Evolutionary conservation across 768 basidiomycete species (phyloP).

Genomic region (Serendipita sp.): DNA sequence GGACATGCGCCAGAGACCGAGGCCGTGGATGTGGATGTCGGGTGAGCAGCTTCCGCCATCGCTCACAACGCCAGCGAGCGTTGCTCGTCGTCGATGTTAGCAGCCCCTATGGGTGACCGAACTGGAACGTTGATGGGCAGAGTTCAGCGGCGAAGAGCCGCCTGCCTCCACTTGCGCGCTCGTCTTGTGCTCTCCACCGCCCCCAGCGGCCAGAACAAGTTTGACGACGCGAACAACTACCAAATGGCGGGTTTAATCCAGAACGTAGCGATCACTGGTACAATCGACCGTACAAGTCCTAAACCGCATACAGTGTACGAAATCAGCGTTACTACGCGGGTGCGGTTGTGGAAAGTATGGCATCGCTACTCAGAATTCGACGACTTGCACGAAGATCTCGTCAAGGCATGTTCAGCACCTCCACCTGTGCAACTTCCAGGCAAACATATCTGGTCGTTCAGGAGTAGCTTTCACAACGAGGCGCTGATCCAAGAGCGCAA

Average conservation of each 20-base stretch:
- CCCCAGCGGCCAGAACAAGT: too few species aligned
- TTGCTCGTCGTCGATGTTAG: not conserved
- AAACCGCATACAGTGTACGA: conserved; percentile 71
- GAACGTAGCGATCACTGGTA: not conserved
- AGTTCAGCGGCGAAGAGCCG: not conserved
- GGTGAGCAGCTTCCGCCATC: conserved; percentile 4
- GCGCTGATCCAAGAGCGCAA: conserved; percentile 60
- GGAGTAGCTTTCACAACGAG: conserved; percentile 42
- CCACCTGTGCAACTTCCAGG: conserved; percentile 73
- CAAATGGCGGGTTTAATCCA: not conserved
- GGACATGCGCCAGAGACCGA: not conserved
- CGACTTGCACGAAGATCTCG: conserved; percentile 69
- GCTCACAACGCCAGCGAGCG: not conserved
- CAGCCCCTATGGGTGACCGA: not conserved
- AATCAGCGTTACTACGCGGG: conserved; percentile 73
- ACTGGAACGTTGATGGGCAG: not conserved
- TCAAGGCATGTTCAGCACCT: conserved; percentile 58
- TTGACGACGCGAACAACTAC: not conserved
- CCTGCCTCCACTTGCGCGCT: not conserved
- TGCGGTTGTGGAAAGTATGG: conserved; percentile 88
- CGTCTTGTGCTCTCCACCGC: too few species aligned
- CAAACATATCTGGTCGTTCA: conserved; percentile 62
- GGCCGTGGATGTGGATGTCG: not conserved
- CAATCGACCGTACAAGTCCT: conserved; percentile 44
- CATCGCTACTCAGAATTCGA: conserved; percentile 90